Evolutionary conservation across 148 eudicot genomes (phyloP), one percentile per base, ranked within the genome.

Genomic region (Amaranthus hypochondriacus): DNA sequence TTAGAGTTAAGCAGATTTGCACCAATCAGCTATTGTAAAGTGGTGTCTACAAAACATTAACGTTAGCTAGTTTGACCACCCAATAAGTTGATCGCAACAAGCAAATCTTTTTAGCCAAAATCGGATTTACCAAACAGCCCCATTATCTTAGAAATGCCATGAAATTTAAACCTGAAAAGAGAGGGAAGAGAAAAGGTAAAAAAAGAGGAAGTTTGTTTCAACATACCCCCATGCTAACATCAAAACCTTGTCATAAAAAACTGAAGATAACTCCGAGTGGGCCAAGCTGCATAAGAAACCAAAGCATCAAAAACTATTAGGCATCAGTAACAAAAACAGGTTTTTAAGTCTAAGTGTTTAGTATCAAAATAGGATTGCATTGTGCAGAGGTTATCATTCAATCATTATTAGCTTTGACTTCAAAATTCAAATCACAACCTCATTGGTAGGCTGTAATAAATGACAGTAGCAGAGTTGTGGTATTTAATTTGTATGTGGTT

Each of bases 201-300:
- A n/a, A 48, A 48, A 65, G 4, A 18, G 43, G 47, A 50, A 66
- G 53, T 60, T 48, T 68, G 48, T 18, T 63, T 73, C 5, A 69
- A 84, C 92, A 74, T 86, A 95, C 98, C 97, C 97, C 96, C 90
- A 94, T 58, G 96, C 88, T 14, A 91, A 96, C 65, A 91, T 88
- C 66, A 94, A 84, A 65, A 94, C 93, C 85, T 91, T 91, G 73
- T 94, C 98, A 67, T 89, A 94, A 76, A 95, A 92, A 50, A 95
- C 97, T 72, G 81, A 68, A 54, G 97, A 95, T 75, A 92, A 72
- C 88, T 87, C 90, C 1, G 98, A 89, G 81, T 92, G 97, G 43
- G 93, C 97, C 82, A 89, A 87, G 73, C 96, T 90, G 91, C 79
- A 77, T 42, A 12, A 15, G 8, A 62, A 68, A 60, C 9, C 66